phyloP scores from a whole-genome alignment of 1,284 basidiomycete species.

The Schizopora paradoxa region DNA sequence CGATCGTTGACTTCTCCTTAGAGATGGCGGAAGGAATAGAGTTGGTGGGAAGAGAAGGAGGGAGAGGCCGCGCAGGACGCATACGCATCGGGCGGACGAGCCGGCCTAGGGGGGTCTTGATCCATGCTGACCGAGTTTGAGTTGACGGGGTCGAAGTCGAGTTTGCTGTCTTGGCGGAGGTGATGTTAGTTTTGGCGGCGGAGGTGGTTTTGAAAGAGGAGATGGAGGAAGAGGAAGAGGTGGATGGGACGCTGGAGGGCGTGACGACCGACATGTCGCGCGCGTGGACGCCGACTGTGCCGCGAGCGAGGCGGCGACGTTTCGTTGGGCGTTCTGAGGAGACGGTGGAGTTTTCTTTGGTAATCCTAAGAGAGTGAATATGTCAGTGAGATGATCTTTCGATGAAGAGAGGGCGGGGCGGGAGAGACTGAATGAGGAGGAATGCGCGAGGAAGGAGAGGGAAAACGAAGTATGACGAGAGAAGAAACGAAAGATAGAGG shows the following conservation, averaged over 20 bases:
- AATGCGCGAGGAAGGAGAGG: too few species aligned
- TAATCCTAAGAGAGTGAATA: constrained; percentile 29
- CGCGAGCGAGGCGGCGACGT: constrained; percentile 31
- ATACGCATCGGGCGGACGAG: constrained; percentile 61
- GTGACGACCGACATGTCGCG: constrained; percentile 60
- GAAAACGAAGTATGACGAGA: neutral
- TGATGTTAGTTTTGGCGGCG: constrained; percentile 32
- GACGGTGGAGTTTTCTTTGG: constrained; percentile 27
- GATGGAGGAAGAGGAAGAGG: too few species aligned
- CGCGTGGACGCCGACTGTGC: constrained; percentile 38
- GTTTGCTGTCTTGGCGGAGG: constrained; percentile 36
- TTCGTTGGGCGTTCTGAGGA: constrained; percentile 27
- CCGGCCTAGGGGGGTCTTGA: constrained; percentile 57
- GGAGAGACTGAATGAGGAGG: too few species aligned
- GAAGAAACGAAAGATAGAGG: neutral
- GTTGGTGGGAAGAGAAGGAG: constrained; percentile 27
- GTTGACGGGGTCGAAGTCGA: too few species aligned
- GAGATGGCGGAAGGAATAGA: too few species aligned
- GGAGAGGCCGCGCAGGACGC: constrained; percentile 58
- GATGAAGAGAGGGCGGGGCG: too few species aligned
- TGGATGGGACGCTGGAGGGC: too few species aligned
- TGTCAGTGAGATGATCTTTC: too few species aligned
- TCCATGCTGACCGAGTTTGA: constrained; percentile 65
- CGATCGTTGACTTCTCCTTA: constrained; percentile 1
- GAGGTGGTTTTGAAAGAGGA: too few species aligned